Evolutionary conservation across 1,139 yeast genomes (phyloP).

Genomic region (Starmera stellimalicola): DNA sequence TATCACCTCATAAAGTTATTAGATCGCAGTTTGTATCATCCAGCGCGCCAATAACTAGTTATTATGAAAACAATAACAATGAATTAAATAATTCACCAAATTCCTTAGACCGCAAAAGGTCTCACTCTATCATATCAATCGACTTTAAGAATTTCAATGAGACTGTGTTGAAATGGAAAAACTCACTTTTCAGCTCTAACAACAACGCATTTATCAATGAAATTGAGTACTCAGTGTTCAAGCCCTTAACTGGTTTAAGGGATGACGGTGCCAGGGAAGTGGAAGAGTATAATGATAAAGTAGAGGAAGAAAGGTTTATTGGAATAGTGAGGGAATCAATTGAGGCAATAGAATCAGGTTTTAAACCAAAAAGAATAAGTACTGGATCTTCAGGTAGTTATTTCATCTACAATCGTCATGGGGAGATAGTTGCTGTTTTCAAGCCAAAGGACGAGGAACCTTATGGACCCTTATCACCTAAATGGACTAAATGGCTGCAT

Average conservation of each 20-base stretch:
- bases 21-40: neutral
- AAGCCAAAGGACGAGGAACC: constrained; percentile 81
- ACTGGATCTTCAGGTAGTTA: constrained; percentile 71
- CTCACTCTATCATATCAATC: constrained; percentile 13
- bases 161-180: constrained; percentile 16
- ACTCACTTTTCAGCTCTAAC: constrained; percentile 10
- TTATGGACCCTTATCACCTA: constrained; percentile 69
- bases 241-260: constrained; percentile 16
- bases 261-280: too few relatives aligned
- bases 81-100: neutral
- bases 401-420: constrained; percentile 35
- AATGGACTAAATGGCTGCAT: constrained; percentile 77
- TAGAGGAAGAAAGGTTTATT: constrained; percentile 26
- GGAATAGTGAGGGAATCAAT: constrained; percentile 30
- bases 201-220: constrained; percentile 19
- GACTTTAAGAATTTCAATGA: constrained; percentile 13
- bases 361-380: constrained; percentile 44
- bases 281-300: constrained; percentile 25
- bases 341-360: constrained; percentile 31
- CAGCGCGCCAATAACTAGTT: neutral
- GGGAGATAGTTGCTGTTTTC: constrained; percentile 46
- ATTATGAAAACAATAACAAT: constrained; percentile 1
- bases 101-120: constrained; percentile 3
- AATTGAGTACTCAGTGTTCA: constrained; percentile 46
- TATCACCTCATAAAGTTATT: constrained; percentile 1